Conservation (phyloP, 2,329 filamentous ascomycete species). For the Capronia epimyces region DNA sequence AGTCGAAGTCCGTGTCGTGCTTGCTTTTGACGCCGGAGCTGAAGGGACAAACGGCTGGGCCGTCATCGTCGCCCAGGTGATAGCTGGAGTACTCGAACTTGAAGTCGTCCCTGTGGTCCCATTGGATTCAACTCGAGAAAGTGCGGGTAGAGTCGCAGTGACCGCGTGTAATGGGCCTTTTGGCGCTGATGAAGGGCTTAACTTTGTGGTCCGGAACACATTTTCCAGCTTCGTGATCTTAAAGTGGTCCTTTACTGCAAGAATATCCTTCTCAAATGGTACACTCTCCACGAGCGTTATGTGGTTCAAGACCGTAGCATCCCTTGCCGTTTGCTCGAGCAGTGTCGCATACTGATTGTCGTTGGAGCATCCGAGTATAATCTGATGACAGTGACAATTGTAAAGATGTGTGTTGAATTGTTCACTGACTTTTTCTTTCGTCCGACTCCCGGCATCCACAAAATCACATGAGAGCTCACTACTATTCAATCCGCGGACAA, state of each 20-base stretch:
- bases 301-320: slow-evolving; percentile 42
- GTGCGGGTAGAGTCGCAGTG: slow-evolving; percentile 32
- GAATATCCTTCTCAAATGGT: slow-evolving; percentile 51
- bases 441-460: slow-evolving; percentile 44
- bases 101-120: slow-evolving; percentile 38
- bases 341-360: slow-evolving; percentile 51
- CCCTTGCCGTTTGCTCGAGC: slow-evolving; percentile 47
- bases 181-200: slow-evolving; percentile 24
- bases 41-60: slow-evolving; percentile 25
- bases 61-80: slow-evolving; percentile 36
- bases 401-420: slow-evolving; percentile 50
- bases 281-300: slow-evolving; percentile 54
- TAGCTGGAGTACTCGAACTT: slow-evolving; percentile 30
- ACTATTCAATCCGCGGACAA: slow-evolving; percentile 52
- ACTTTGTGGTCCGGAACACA: slow-evolving; percentile 46
- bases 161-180: slow-evolving; percentile 22
- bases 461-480: slow-evolving; percentile 48
- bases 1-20: slow-evolving; percentile 23
- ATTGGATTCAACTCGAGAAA: slow-evolving; percentile 36
- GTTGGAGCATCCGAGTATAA: slow-evolving; percentile 56
- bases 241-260: slow-evolving; percentile 45
- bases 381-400: slow-evolving; percentile 56
- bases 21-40: slow-evolving; percentile 19
- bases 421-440: slow-evolving; percentile 44
- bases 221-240: slow-evolving; percentile 46